Evolutionary conservation across 78 protist genomes (phyloP).

Genomic region (Dictyostelium firmibasis): DNA sequence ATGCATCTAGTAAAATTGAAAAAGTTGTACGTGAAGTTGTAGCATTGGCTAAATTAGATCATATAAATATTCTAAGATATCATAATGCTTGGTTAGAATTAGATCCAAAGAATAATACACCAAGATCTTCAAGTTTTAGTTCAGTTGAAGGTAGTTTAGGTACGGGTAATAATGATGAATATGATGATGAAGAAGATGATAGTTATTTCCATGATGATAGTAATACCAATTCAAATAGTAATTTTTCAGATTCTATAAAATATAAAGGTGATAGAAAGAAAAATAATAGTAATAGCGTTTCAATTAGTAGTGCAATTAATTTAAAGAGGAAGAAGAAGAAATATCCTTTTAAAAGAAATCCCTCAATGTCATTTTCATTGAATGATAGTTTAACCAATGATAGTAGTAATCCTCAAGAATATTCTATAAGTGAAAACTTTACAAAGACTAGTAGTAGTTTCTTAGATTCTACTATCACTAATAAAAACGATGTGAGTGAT

Average conservation of each 20-base stretch:
- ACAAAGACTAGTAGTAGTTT: not conserved
- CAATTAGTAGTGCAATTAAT: not conserved
- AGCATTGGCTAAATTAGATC: slow-evolving; percentile 59
- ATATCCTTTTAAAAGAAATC: not conserved
- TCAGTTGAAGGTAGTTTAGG: slow-evolving; percentile 59
- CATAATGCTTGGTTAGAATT: slow-evolving; percentile 59
- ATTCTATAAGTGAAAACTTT: not conserved
- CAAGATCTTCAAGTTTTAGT: not conserved
- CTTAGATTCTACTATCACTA: not conserved
- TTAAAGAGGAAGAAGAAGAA: not conserved
- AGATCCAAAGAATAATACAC: not conserved
- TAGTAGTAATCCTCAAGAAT: not conserved
- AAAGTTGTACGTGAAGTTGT: slow-evolving; percentile 44
- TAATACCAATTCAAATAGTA: not conserved
- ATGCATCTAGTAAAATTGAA: slow-evolving; percentile 1
- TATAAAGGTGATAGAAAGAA: not conserved
- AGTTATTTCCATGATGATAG: not conserved
- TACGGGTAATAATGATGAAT: not conserved
- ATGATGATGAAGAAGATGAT: not conserved
- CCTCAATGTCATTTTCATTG: not conserved
- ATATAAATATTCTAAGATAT: slow-evolving; percentile 51
- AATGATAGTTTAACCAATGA: not conserved
- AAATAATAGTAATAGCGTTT: not conserved
- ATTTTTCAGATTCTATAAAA: not conserved
- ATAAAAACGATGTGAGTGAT: not conserved